phyloP scores from a whole-genome alignment of 768 basidiomycete genomes.

The Boletus eberwhitei region DNA sequence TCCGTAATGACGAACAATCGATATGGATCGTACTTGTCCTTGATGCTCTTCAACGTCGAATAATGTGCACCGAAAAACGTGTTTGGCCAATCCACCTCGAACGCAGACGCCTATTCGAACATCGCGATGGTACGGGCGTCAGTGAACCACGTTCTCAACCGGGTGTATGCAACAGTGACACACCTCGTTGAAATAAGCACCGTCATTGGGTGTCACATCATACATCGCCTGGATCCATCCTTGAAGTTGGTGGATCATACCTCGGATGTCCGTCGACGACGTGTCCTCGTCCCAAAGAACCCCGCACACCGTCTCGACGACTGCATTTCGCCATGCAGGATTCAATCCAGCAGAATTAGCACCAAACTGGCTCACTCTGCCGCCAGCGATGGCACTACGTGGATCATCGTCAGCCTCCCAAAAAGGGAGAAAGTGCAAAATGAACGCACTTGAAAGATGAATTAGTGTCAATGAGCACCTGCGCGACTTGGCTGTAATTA shows the following conservation, averaged over 20 bases:
- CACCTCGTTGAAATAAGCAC: slow-evolving; percentile 51
- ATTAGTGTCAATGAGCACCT: slow-evolving; percentile 10
- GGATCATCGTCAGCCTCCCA: slow-evolving; percentile 5
- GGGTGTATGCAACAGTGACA: background rate
- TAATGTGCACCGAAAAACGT: slow-evolving; percentile 50
- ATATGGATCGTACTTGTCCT: slow-evolving; percentile 43
- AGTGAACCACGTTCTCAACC: background rate
- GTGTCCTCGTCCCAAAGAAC: slow-evolving; percentile 22
- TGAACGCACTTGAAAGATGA: slow-evolving; percentile 5
- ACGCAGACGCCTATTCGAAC: slow-evolving; percentile 38
- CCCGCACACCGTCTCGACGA: slow-evolving; percentile 12
- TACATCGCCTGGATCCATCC: slow-evolving; percentile 11
- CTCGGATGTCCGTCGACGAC: slow-evolving; percentile 9
- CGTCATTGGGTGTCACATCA: slow-evolving; percentile 32
- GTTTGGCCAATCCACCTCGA: slow-evolving; percentile 39
- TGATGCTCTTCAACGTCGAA: slow-evolving; percentile 38
- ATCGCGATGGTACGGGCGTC: background rate
- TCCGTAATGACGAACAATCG: slow-evolving; percentile 43
- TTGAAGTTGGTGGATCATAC: slow-evolving; percentile 5
- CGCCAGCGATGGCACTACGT: slow-evolving; percentile 43
- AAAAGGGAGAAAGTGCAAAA: too few relatives aligned
- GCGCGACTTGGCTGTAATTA: slow-evolving; percentile 23
- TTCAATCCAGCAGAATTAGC: slow-evolving; percentile 42
- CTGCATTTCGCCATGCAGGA: slow-evolving; percentile 46
- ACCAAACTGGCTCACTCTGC: slow-evolving; percentile 35